These are phyloP conservation scores for Rhodotorula taiwanensis DNA, from an alignment of 768 basidiomycete species.

Conservation along the genomic window DNA sequence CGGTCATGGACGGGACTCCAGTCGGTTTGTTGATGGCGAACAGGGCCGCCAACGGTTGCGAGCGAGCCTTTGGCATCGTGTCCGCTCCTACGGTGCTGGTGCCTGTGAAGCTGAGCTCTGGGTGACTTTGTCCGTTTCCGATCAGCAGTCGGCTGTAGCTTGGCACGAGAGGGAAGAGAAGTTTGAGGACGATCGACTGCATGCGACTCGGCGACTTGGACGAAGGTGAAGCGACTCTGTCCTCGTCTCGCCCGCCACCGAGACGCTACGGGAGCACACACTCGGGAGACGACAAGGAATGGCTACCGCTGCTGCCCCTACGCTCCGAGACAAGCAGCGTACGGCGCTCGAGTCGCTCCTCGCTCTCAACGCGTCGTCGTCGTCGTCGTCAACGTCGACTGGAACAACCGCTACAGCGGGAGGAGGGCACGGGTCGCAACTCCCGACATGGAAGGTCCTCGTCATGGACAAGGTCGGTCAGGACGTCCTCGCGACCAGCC, in stretches of 20 bases:
- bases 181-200: background rate
- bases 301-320: background rate
- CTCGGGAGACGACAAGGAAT: too few species aligned
- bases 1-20: conserved; percentile 79
- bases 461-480: conserved; percentile 92
- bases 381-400: conserved; percentile 10
- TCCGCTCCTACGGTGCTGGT: too few species aligned
- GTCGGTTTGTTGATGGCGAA: conserved; percentile 89
- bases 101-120: too few species aligned
- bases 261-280: too few species aligned
- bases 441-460: conserved; percentile 92
- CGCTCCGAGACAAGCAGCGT: conserved; percentile 83
- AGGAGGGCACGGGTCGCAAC: too few species aligned
- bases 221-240: background rate
- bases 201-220: background rate
- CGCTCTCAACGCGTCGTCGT: conserved; percentile 59
- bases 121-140: too few species aligned
- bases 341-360: conserved; percentile 74
- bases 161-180: background rate
- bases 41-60: conserved; percentile 49
- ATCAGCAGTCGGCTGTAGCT: too few species aligned
- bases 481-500: conserved; percentile 87
- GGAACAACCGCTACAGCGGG: background rate
- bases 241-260: background rate
- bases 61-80: conserved; percentile 21